Base-by-base conservation (phyloP, 768 basidiomycete genomes). In the Lactarius sp. region DNA sequence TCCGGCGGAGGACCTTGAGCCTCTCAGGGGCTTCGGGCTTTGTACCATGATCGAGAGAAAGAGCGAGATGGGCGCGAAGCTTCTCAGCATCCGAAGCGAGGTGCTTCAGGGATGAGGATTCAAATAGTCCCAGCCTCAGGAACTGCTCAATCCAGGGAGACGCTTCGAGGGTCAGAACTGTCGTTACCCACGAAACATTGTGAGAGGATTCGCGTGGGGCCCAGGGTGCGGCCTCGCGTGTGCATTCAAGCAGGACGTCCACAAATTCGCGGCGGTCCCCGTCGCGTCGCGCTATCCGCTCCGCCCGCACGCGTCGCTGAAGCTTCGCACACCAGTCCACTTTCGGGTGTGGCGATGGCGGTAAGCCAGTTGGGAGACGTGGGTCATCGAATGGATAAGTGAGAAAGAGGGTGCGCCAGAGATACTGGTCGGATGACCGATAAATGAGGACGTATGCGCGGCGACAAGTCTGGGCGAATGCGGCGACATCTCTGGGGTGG, bases 321-420 rank as follows among this genome's bases (percentile, higher is more conserved):
- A 66, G 65, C 46, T 59, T 56, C 31, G 54, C 20, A 37, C 61
- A 13, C 65, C 65, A 68, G 44, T 66, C 61, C 18, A 59, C 57
- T 7, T 51, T 41, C 59, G 56, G 8, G 39, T 39, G 37, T 39
- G 36, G 18, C 5, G 46, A 16, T 27, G 34, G 4, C 10, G 56
- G 6, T 12, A 31, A 14, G n/a, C n/a, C 39, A 31, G 50, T 67
- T 56, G 47, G 64, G 54, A 22, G 66, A 64, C 82, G 77, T n/a
- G 86, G 86, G 69, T 87, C 82, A 70, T 91, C 90, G 71, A 88
- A 90, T 6, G 81, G 78, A 52, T 74, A 73, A 8, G 63, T 60
- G 44, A 87, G 80, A 73, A 86, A 89, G 56, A 90, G 76, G 57
- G 81, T 76, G 58, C 85, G 83, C 88, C 88, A 92, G 46, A 92